Percentiles rank a stretch among this genome's conserved stretches.
Conservation (phyloP, 345 rosid genomes). For the Erucastrum elatum region DNA sequence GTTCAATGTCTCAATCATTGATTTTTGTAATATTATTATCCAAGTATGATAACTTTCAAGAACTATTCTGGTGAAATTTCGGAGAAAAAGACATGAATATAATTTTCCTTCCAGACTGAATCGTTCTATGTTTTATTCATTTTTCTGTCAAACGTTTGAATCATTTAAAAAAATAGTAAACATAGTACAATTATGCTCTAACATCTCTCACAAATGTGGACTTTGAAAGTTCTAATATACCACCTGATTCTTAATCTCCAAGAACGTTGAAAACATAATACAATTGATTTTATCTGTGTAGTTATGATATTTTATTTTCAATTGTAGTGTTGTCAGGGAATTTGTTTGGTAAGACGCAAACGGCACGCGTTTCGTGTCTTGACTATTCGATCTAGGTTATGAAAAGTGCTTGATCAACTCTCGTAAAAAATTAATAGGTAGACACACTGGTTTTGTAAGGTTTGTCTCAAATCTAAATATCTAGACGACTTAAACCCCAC, state of each 20-base stretch:
- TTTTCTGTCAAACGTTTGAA: background rate
- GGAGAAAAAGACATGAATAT: background rate
- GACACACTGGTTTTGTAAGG: background rate
- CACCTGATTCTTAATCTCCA: conserved; percentile 2
- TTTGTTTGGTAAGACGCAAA: background rate
- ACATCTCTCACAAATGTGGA: background rate
- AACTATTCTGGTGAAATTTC: background rate
- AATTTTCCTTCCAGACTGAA: background rate
- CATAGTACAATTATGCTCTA: background rate
- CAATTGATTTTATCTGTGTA: background rate
- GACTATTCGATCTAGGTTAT: conserved; percentile 11
- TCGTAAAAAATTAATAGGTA: background rate
- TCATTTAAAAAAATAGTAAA: background rate
- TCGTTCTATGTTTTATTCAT: background rate
- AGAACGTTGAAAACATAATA: background rate
- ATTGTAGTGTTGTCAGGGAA: background rate
- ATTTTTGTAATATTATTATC: background rate
- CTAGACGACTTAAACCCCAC: background rate
- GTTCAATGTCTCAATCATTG: background rate
- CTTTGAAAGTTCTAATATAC: background rate
- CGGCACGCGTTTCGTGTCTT: background rate
- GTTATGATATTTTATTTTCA: background rate
- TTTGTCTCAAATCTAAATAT: background rate
- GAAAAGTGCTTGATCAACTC: background rate
- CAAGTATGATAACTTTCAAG: background rate